Base-by-base conservation (phyloP, 2,329 filamentous ascomycete species). In the Calonectria multiphialidica region DNA sequence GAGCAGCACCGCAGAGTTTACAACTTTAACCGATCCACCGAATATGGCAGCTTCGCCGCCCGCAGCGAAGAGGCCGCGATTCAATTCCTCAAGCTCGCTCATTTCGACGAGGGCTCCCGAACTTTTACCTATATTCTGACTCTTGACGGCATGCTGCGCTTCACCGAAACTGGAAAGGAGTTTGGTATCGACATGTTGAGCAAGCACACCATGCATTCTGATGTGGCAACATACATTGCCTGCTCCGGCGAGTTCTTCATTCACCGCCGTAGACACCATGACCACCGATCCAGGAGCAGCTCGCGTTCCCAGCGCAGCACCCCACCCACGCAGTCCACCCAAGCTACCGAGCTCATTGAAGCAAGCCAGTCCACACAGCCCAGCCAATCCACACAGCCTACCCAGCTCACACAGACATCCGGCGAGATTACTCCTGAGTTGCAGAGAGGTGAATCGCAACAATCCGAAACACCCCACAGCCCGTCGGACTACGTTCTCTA, bases 121-220 rank as follows among this genome's bases (percentile, higher is more conserved):
- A 91, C 97, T 69, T 98, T 97, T 80, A 98, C 96, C 25, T 98
- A 98, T 78, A 93, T 98, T 30, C 87, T 98, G 25, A 98, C 95
- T 0, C 88, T 98, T 8, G 96, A 98, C 80, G 94, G 93, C 6
- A 88, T 96, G 66, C 90, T 97, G 80, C 93, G 95, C 55, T 98
- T 98, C 84, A 98, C 96, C 1, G 96, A 98, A 83, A 98, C 96
- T 0, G 96, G 96, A 35, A 97, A 97, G 78, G 96, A 98, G 79
- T 98, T 98, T 72, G 95, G 96, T 65, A 95, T 98, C 79, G 96
- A 98, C 84, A 87, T 98, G 82, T 85, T 98, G 79, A 95, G 93
- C 83, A 98, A 98, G 82, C 96, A 98, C 83, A 98, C 95, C 47
- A 98, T 98, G 95, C 96, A 98, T 85, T 96, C 94, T 75, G 93